Evolutionary conservation across 225 moss, liverwort and hornwort species (phyloP), one percentile per base, ranked within the genome.

Genomic region (Bryum argenteum): DNA sequence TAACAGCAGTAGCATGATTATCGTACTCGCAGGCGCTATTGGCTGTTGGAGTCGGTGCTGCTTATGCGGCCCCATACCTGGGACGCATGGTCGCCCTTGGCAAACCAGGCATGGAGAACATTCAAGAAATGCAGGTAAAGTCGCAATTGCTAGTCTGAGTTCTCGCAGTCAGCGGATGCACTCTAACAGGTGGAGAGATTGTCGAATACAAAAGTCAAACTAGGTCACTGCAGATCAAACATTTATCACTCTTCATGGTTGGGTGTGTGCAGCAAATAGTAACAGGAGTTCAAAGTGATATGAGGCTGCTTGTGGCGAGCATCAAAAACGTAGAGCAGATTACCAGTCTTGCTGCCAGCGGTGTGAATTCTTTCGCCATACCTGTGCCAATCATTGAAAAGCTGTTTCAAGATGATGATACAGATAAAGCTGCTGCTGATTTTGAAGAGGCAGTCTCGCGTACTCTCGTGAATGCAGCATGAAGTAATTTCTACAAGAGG

Each of bases 221-320:
- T 17, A 16, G 33, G 33, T 33, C 33, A 33, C 17, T 48, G 16
- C 16, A 48, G 48, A 48, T 48, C 16, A 48, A 48, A 48, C 17
- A 33, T 17, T 47, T 17, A 48, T 48, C 17, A 17, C 48, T 17
- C 1, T 48, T 15, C 8, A 17, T 48, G 17, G 23, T 8, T 37
- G 82, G 50, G 41, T 58, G 18, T 11, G 60, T 71, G 69, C 79
- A 89, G 89, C 66, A 59, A 69, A 86, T 86, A 43, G 63, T 86
- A 38, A 47, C 42, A 24, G 86, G 86, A 51, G 75, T 86, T 19
- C 79, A 68, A 68, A 89, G 86, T 58, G 86, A 89, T 71, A 77
- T 86, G 85, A 81, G 86, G 62, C 72, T 89, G 75, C 78, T 89
- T 2, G 89, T 89, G 70, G 86, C 83, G 33, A 89, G 89, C 84